Base-by-base conservation (phyloP, 305 asterid species). In the Fraxinus paxiana region DNA sequence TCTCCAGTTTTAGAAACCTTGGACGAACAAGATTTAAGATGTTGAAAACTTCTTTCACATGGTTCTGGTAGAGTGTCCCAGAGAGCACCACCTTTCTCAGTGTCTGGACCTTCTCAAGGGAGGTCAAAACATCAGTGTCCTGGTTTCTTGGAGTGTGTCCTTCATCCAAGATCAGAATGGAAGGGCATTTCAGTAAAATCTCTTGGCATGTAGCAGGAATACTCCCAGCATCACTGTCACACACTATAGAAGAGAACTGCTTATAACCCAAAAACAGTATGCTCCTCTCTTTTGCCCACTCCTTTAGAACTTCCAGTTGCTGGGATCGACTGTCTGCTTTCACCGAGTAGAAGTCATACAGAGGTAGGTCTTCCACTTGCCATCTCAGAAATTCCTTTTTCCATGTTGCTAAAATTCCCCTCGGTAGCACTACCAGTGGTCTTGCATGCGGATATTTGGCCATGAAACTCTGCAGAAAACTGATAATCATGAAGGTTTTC, bases 51-150 rank as follows among this genome's bases (percentile, higher is more conserved):
- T 96, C 99, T 84, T 87, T 89, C 24, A 96, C 99, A 17, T 96
- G 99, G 90, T 96, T 96, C 83, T 96, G 99, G 81, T 92, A 96
- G 10, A 96, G 90, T 0, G 99, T 96, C 37, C 99, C 99, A n/a
- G 99, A 96, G 5, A 96, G 97, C 70, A 96, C 98, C 74, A 96
- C 98, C 85, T 96, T 94, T 81, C 97, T 87, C 65, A 91, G 79
- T 43, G 98, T 94, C 88, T 92, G 92, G 10, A 96, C 92, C 89
- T 93, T 93, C 87, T 94, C 97, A 34, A 96, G 97, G 61, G 98
- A 92, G n/a, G 93, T 92, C 87, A 96, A 78, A 51, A 96, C 88
- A 85, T 94, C 97, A 4, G 99, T 96, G 69, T 94, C 98, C 81
- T 88, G 92, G 85, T 96, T 96, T 79, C 98, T 82, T 6, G 99